Evolutionary conservation across 2,329 filamentous ascomycete species (phyloP).

Genomic region (Madurella fahalii): DNA sequence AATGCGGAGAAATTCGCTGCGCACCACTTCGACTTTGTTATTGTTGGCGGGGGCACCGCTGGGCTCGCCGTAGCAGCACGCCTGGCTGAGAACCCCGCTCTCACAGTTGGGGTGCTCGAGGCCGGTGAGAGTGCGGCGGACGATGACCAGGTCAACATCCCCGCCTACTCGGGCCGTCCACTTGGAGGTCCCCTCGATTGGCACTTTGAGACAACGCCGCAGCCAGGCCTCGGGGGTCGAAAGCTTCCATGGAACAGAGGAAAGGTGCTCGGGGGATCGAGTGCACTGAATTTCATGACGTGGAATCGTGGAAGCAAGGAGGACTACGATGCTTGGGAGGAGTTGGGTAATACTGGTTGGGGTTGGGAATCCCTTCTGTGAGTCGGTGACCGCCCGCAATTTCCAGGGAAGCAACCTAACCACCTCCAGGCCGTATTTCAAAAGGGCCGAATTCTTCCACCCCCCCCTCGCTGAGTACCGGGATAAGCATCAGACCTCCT

Average conservation of each 20-base stretch:
- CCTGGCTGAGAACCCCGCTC: slow-evolving; percentile 40
- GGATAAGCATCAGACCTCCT: slow-evolving; percentile 7
- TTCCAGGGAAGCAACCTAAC: neutral
- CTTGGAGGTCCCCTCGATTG: slow-evolving; percentile 40
- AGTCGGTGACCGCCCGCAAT: slow-evolving; percentile 8
- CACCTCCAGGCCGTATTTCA: slow-evolving; percentile 44
- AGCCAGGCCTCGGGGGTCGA: slow-evolving; percentile 37
- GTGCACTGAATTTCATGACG: slow-evolving; percentile 57
- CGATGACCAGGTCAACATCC: slow-evolving; percentile 31
- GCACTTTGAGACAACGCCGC: slow-evolving; percentile 38
- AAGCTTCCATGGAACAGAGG: slow-evolving; percentile 40
- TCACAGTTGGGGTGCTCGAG: slow-evolving; percentile 44
- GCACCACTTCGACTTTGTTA: slow-evolving; percentile 30
- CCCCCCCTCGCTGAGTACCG: neutral
- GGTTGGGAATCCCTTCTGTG: slow-evolving; percentile 46
- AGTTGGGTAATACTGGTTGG: slow-evolving; percentile 57
- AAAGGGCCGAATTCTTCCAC: slow-evolving; percentile 47
- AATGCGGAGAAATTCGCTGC: slow-evolving; percentile 13
- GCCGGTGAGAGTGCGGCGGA: slow-evolving; percentile 34
- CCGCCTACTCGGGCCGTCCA: slow-evolving; percentile 34
- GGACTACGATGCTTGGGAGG: slow-evolving; percentile 55
- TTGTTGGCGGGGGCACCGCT: slow-evolving; percentile 53
- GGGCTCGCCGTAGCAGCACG: slow-evolving; percentile 48
- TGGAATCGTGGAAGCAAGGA: slow-evolving; percentile 43
- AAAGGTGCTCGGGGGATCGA: slow-evolving; percentile 58